Base-by-base conservation (phyloP, 768 basidiomycete genomes). In the Xerocomus brunneocitrinus region DNA sequence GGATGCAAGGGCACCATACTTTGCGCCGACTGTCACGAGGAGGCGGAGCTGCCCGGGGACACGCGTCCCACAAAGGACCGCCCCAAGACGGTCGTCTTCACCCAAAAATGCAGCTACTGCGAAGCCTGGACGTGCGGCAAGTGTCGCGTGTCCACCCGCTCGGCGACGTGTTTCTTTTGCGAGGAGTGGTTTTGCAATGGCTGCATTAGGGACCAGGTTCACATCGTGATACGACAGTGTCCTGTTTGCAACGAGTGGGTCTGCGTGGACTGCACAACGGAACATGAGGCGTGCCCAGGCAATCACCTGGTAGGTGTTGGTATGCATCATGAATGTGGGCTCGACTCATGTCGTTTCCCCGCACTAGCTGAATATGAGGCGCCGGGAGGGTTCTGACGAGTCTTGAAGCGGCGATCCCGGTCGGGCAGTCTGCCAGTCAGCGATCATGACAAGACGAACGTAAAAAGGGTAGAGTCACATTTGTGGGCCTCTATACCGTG, bases 1-100 rank as follows among this genome's bases (percentile, higher is more conserved):
- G 32, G 43, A 19, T 63, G 62, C 56, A 49, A 31, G 8, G 56
- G 52, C 0, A 41, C 22, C 25, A 24, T 39, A 32, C 36, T 43
- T 24, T 62, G 53, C n/a, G 19, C 31, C 0, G 14, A 30, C 43
- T 62, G 62, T 19, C 40, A 47, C 43, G 62, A 64, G 8, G 51
- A 61, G 8, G 62, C 53, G 5, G 34, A 22, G 5, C 43, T 47
- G 13, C 58, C 62, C 0, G 52, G 32, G 8, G 46, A 43, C 3
- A n/a, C 4, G 5, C 34, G 28, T n/a, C 16, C 6, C 6, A 3
- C 3, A 13, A 5, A 13, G 0, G 40, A 27, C 0, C 52, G 3
- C 7, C 40, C 51, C 24, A 47, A 32, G 1, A 24, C 12, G 19
- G 41, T 61, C 1, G 24, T 16, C n/a, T 35, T 64, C 3, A 4